phyloP scores from a whole-genome alignment of 139 green algal genomes.

The Pedinophyceae sp. region DNA sequence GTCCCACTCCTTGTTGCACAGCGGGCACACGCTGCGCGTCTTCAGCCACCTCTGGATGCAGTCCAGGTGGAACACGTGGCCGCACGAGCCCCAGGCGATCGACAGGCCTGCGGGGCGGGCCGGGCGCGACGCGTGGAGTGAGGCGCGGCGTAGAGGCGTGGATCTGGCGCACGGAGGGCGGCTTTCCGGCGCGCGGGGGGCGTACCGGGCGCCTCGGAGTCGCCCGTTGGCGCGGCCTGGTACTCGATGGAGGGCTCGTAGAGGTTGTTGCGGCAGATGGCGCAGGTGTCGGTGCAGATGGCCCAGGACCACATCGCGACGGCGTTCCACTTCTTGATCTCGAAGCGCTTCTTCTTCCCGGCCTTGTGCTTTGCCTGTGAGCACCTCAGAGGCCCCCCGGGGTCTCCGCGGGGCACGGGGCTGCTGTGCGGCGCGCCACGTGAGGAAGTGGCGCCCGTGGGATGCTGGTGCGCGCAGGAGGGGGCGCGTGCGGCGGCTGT shows the following conservation, averaged over 20 bases:
- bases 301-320: conserved; percentile 95
- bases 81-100: conserved; percentile 87
- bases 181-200: no score
- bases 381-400: no score
- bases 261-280: conserved; percentile 95
- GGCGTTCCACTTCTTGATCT: conserved; percentile 96
- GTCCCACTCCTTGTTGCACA: conserved; percentile 93
- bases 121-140: no score
- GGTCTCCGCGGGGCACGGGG: no score
- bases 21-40: conserved; percentile 74
- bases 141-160: no score
- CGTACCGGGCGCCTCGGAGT: no score
- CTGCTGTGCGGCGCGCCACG: no score
- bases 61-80: conserved; percentile 96
- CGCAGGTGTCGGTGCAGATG: conserved; percentile 90
- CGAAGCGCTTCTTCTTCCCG: conserved; percentile 88
- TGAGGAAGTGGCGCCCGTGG: no score
- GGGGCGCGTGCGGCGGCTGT: no score
- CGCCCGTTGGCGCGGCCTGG: conserved; percentile 84
- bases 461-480: no score
- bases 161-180: no score
- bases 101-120: conserved; percentile 77
- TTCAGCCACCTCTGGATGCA: conserved; percentile 97
- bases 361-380: no score
- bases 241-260: conserved; percentile 97